phyloP scores from a whole-genome alignment of 139 green algal genomes.

The Tetraselmis chui region DNA sequence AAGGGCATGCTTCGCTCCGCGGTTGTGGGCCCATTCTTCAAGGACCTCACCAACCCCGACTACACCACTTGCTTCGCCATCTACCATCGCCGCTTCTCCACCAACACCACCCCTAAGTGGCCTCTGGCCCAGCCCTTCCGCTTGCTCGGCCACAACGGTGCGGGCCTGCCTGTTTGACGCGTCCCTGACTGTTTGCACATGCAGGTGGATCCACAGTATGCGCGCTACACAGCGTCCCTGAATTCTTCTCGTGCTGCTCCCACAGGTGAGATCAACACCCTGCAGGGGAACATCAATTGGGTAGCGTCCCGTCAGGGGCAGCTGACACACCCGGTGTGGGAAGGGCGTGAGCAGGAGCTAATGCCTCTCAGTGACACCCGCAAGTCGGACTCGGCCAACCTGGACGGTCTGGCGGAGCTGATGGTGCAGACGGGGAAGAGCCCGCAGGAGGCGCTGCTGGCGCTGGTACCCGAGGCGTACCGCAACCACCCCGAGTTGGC shows the following conservation, averaged over 20 bases:
- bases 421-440: slow-evolving; percentile 63
- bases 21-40: slow-evolving; percentile 82
- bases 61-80: slow-evolving; percentile 89
- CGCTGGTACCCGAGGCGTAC: slow-evolving; percentile 94
- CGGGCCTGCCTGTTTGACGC: slow-evolving; percentile 10
- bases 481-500: slow-evolving; percentile 78
- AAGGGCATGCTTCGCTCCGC: slow-evolving; percentile 93
- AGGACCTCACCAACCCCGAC: slow-evolving; percentile 79
- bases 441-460: slow-evolving; percentile 86
- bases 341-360: slow-evolving; percentile 83
- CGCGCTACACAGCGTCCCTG: not conserved
- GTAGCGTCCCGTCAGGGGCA: slow-evolving; percentile 83
- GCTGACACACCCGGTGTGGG: slow-evolving; percentile 81
- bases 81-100: slow-evolving; percentile 98
- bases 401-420: slow-evolving; percentile 93
- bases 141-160: slow-evolving; percentile 97
- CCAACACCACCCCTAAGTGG: slow-evolving; percentile 98
- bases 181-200: not conserved
- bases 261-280: slow-evolving; percentile 96
- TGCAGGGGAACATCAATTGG: slow-evolving; percentile 99
- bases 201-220: not conserved
- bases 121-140: slow-evolving; percentile 97
- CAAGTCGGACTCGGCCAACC: slow-evolving; percentile 81
- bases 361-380: slow-evolving; percentile 69
- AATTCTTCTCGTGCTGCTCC: too few species aligned